A percentile compares a stretch with the other conserved stretches of the same genome.
phyloP scores from a whole-genome alignment of 2,329 filamentous ascomycete species.

The Ramichloridium luteum region DNA sequence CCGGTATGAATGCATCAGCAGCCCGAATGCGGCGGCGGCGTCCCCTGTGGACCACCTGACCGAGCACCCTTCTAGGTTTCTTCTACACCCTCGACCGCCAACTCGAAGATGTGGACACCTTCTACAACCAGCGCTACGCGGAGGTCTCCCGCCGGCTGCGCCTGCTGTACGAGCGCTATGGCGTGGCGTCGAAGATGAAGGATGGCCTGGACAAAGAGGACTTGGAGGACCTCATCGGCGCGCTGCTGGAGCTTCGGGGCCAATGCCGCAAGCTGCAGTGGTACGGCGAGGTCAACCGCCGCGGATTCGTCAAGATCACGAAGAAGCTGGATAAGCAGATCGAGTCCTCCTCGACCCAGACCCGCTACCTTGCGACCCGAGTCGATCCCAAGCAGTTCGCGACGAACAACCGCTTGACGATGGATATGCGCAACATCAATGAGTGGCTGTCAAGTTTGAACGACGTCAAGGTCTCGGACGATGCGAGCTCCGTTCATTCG shows the following conservation, averaged over 20 bases:
- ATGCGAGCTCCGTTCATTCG: slow-evolving; percentile 58
- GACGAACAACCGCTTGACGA: slow-evolving; percentile 50
- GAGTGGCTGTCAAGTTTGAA: slow-evolving; percentile 78
- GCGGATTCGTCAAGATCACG: slow-evolving; percentile 95
- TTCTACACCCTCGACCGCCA: slow-evolving; percentile 95
- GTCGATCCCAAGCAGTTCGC: slow-evolving; percentile 83
- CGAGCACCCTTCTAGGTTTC: slow-evolving; percentile 62
- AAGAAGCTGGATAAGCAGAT: slow-evolving; percentile 98
- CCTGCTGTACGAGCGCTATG: slow-evolving; percentile 79
- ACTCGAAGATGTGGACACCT: slow-evolving; percentile 88
- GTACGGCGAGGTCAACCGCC: slow-evolving; percentile 94
- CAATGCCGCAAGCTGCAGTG: slow-evolving; percentile 86
- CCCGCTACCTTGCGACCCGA: slow-evolving; percentile 77
- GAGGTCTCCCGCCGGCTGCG: slow-evolving; percentile 76
- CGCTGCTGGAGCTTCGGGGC: slow-evolving; percentile 74
- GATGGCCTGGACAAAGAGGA: slow-evolving; percentile 76
- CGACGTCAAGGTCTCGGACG: slow-evolving; percentile 64
- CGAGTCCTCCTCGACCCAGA: slow-evolving; percentile 56
- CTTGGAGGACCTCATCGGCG: slow-evolving; percentile 78
- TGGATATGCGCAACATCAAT: slow-evolving; percentile 61
- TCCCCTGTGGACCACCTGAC: no score
- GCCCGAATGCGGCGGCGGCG: no score
- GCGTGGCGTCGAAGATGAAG: slow-evolving; percentile 54
- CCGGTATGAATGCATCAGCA: slow-evolving; percentile 68
- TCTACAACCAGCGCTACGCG: slow-evolving; percentile 91